These are phyloP conservation scores for Cystobasidium sp. DNA, from an alignment of 1,284 basidiomycete genomes.

Conservation along the genomic window DNA sequence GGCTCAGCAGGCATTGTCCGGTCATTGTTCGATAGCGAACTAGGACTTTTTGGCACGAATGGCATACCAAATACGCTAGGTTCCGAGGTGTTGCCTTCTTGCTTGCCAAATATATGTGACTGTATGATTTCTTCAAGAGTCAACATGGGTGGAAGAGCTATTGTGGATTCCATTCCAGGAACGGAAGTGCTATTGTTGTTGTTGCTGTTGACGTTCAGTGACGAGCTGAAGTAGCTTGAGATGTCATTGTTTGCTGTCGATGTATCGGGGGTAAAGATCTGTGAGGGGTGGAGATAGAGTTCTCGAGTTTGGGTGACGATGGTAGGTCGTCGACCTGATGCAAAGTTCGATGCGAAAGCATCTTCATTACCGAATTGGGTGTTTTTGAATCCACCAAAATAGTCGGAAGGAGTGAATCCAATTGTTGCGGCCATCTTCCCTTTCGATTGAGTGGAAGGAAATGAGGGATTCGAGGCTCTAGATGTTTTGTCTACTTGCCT, in stretches of 20 bases:
- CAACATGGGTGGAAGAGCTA: slow-evolving; percentile 34
- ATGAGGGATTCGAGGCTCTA: neutral
- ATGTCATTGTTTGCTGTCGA: neutral
- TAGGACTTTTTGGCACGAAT: neutral
- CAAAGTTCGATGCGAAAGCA: neutral
- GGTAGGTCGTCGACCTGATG: neutral
- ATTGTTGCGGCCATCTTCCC: slow-evolving; percentile 14
- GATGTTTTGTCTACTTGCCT: neutral
- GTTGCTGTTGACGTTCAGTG: slow-evolving; percentile 2
- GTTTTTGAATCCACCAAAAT: neutral
- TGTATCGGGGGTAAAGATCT: slow-evolving; percentile 3
- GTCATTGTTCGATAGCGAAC: neutral
- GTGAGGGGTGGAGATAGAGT: slow-evolving; percentile 27
- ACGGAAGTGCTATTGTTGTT: neutral
- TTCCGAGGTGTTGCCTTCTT: neutral
- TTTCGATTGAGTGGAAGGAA: neutral
- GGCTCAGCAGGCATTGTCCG: neutral
- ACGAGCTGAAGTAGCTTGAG: slow-evolving; percentile 3
- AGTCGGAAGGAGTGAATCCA: neutral
- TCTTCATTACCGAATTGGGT: neutral
- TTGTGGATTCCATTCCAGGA: slow-evolving; percentile 5
- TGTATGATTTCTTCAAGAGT: slow-evolving; percentile 37
- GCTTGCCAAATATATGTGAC: slow-evolving; percentile 3
- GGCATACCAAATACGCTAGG: neutral
- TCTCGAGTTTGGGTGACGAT: slow-evolving; percentile 17